These are phyloP conservation scores for Phytophthora niederhauseri DNA, from an alignment of 352 stramenopile genomes.

Conservation along the genomic window DNA sequence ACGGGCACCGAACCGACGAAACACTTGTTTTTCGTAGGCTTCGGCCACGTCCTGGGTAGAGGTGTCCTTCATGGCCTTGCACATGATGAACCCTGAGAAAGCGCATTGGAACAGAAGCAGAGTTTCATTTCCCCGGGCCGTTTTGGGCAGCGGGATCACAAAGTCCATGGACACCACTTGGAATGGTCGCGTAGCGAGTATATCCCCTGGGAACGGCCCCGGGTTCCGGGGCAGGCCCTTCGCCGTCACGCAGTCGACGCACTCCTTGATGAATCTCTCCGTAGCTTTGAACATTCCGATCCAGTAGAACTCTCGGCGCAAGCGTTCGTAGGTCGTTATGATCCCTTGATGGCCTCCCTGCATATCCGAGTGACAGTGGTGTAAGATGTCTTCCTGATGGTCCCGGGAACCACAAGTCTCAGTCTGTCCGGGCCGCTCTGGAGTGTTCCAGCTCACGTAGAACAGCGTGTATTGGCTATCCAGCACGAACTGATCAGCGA, in stretches of 20 bases:
- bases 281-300: conserved; percentile 4
- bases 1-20: too few species aligned
- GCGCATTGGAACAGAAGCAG: too few species aligned
- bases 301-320: conserved; percentile 13
- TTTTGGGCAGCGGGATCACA: too few species aligned
- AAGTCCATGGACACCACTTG: too few species aligned
- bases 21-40: too few species aligned
- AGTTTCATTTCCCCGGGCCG: too few species aligned
- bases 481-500: conserved; percentile 7
- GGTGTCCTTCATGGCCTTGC: too few species aligned
- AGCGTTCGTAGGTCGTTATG: conserved; percentile 7
- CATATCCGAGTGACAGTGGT: conserved; percentile 7
- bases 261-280: conserved; percentile 10
- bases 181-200: too few species aligned
- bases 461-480: conserved; percentile 1
- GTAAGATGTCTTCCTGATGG: conserved; percentile 4
- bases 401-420: conserved; percentile 2
- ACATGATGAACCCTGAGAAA: too few species aligned
- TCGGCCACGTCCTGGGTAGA: too few species aligned
- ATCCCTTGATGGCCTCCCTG: conserved; percentile 11
- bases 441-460: not conserved
- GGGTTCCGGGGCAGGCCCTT: conserved; percentile 4
- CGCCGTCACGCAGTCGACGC: conserved; percentile 1
- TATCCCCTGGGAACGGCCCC: conserved; percentile 2
- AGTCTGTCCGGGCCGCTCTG: not conserved